Evolutionary conservation across 129 eudicot genomes (phyloP).

Genomic region (Centaurea solstitialis): DNA sequence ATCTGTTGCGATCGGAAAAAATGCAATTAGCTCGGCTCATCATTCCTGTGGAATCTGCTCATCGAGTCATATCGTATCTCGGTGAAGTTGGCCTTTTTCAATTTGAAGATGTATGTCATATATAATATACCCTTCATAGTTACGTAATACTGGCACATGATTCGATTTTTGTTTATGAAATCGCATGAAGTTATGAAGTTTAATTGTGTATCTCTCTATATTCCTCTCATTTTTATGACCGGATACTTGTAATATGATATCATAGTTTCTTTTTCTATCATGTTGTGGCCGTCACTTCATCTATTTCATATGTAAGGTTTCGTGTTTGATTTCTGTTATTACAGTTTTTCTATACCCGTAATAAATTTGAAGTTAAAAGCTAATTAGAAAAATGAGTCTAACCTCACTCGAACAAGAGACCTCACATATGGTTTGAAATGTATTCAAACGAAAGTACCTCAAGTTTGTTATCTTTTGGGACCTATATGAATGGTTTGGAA

Average conservation of each 20-base stretch:
- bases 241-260: neutral
- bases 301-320: no score
- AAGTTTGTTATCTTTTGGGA: neutral
- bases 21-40: conserved; percentile 84
- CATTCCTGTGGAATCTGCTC: conserved; percentile 77
- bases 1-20: conserved; percentile 75
- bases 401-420: no score
- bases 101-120: conserved; percentile 72
- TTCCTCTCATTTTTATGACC: neutral
- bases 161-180: no score
- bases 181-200: neutral
- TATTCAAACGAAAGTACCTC: no score
- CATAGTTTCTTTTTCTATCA: neutral
- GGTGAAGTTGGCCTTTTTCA: conserved; percentile 83
- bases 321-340: no score
- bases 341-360: no score
- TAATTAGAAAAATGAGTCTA: no score
- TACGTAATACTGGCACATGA: neutral
- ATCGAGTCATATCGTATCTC: conserved; percentile 74
- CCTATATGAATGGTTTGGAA: neutral
- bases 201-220: neutral
- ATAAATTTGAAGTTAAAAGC: no score
- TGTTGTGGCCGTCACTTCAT: neutral
- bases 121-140: neutral
- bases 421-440: no score